Percentiles rank a stretch among this genome's conserved stretches.
These are phyloP conservation scores for Mycena amicta DNA, from an alignment of 768 basidiomycete genomes.

Conservation along the genomic window DNA sequence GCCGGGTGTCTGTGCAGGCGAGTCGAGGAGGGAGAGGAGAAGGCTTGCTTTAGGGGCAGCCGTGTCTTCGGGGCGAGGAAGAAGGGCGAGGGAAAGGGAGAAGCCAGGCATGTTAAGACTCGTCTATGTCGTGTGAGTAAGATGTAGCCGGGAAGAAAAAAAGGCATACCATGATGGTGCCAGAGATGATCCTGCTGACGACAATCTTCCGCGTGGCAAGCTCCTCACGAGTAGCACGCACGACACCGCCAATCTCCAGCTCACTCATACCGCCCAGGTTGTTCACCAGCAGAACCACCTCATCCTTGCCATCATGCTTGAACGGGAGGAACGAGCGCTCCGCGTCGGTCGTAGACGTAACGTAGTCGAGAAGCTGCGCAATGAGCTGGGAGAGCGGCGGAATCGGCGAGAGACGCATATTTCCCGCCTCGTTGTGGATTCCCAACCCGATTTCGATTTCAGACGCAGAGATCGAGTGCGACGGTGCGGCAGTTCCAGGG, in stretches of 20 bases:
- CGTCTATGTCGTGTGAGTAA: conserved; percentile 59
- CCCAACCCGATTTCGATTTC: conserved; percentile 94
- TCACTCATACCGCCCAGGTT: conserved; percentile 87
- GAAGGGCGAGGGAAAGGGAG: conserved; percentile 78
- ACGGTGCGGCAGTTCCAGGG: conserved; percentile 68
- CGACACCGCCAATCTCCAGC: conserved; percentile 75
- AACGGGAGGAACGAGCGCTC: conserved; percentile 82
- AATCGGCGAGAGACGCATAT: conserved; percentile 65
- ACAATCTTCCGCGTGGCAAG: conserved; percentile 59
- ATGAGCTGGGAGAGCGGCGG: conserved; percentile 74
- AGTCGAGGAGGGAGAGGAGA: conserved; percentile 72
- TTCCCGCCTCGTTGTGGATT: conserved; percentile 89
- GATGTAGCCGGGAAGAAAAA: not conserved
- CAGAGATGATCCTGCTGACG: conserved; percentile 67
- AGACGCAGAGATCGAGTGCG: conserved; percentile 54
- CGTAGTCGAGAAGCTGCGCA: conserved; percentile 65
- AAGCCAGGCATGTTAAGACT: conserved; percentile 94
- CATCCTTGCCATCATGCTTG: conserved; percentile 54
- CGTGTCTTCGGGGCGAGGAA: conserved; percentile 53
- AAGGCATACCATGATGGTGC: conserved; percentile 82
- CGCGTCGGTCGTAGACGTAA: conserved; percentile 71
- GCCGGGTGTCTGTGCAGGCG: conserved; percentile 68
- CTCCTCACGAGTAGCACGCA: conserved; percentile 57
- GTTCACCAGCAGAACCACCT: conserved; percentile 81
- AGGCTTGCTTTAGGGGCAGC: conserved; percentile 40